Conservation (phyloP, 208 protist species). For the Leishmania lainsoni region DNA sequence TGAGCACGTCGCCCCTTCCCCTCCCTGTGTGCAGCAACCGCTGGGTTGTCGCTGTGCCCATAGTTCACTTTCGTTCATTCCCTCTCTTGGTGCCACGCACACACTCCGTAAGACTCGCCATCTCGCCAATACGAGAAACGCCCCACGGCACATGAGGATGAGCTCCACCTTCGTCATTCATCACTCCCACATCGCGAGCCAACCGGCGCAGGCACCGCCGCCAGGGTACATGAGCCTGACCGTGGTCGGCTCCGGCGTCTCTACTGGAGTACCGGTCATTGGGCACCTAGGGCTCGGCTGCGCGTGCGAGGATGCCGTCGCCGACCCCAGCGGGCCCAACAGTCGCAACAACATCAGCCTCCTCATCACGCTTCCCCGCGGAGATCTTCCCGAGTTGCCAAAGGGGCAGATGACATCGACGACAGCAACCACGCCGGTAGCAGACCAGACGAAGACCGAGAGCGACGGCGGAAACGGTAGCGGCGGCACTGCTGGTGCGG, state of each 20-base stretch:
- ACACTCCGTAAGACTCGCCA: neutral
- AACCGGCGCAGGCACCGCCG: conserved; percentile 26
- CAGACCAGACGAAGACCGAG: neutral
- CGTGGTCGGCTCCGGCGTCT: conserved; percentile 85
- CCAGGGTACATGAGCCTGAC: conserved; percentile 45
- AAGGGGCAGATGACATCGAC: neutral
- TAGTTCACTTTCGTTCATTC: neutral
- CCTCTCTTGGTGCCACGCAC: neutral
- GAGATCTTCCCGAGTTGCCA: conserved; percentile 6
- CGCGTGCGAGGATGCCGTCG: conserved; percentile 75
- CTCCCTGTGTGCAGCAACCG: neutral
- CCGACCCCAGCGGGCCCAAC: conserved; percentile 61
- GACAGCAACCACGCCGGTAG: neutral
- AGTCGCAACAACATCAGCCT: conserved; percentile 83
- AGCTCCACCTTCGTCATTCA: conserved; percentile 6
- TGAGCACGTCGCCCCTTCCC: neutral
- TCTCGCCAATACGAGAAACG: neutral
- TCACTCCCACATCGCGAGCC: conserved; percentile 8
- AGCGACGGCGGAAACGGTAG: neutral
- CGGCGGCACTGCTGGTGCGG: neutral
- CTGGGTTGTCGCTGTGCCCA: neutral
- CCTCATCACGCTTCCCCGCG: conserved; percentile 62
- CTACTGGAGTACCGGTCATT: conserved; percentile 83
- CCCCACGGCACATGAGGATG: neutral
- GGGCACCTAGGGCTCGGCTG: conserved; percentile 73